Evolutionary conservation across 202 grass and related monocot species (phyloP).

Genomic region (Setaria italica): DNA sequence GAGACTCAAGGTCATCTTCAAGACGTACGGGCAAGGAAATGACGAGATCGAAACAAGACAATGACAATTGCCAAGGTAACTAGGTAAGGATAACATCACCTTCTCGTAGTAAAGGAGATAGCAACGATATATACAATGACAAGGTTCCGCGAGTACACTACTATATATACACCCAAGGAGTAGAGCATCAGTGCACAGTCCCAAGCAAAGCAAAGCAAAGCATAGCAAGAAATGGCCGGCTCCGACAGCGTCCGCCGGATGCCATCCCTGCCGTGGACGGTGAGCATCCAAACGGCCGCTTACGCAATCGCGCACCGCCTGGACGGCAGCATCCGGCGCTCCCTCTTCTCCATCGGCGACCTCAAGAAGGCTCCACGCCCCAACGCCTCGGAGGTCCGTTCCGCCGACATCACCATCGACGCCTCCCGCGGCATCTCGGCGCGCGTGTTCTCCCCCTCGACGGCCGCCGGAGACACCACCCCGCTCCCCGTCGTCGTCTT

Average conservation of each 20-base stretch:
- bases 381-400: slow-evolving; percentile 35
- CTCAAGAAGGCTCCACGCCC: slow-evolving; percentile 5
- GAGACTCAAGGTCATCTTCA: too few relatives aligned
- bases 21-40: too few relatives aligned
- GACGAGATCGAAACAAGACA: too few relatives aligned
- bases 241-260: not conserved
- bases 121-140: too few relatives aligned
- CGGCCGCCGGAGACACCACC: fast-evolving
- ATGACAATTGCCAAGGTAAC: too few relatives aligned
- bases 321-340: slow-evolving; percentile 58
- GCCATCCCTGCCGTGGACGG: slow-evolving; percentile 45
- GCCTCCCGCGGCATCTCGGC: slow-evolving; percentile 40
- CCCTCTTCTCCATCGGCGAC: slow-evolving; percentile 56
- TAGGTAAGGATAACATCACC: too few relatives aligned
- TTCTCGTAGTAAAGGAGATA: too few relatives aligned
- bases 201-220: not conserved
- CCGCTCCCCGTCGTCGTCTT: slow-evolving; percentile 50
- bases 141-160: too few relatives aligned
- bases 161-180: too few relatives aligned
- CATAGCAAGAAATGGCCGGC: not conserved
- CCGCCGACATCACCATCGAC: slow-evolving; percentile 55
- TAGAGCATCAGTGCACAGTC: too few relatives aligned
- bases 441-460: slow-evolving; percentile 40
- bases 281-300: slow-evolving; percentile 23
- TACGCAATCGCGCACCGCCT: slow-evolving; percentile 28